Percentiles rank a stretch among this genome's conserved stretches.
phyloP scores from a whole-genome alignment of 2,329 filamentous ascomycete species.

The Fusarium sp. region DNA sequence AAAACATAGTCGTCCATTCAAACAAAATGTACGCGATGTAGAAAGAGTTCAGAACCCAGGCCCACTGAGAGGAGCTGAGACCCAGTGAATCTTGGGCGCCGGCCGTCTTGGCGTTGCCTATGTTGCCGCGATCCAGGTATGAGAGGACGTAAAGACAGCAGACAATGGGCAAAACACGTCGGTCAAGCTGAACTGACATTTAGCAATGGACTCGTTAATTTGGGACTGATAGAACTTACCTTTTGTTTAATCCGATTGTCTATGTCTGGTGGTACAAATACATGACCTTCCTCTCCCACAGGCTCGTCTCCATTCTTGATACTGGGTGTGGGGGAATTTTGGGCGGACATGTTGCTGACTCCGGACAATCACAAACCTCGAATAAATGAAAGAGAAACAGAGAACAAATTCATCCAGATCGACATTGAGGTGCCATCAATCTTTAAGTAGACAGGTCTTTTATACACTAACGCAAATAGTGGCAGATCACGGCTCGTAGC shows the following conservation, averaged over 20 bases:
- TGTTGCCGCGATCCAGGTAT: conserved; percentile 38
- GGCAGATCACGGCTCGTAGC: neutral
- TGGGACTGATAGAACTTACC: too few relatives aligned
- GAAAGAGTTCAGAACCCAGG: conserved; percentile 39
- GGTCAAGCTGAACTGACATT: conserved; percentile 8
- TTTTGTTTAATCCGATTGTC: neutral
- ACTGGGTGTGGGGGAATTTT: neutral
- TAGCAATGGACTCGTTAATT: too few relatives aligned
- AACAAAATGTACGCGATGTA: conserved; percentile 36
- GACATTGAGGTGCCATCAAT: neutral
- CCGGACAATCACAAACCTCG: fast-evolving
- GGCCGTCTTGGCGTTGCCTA: conserved; percentile 38
- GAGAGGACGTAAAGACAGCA: conserved; percentile 39
- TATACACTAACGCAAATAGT: neutral
- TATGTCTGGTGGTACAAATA: neutral
- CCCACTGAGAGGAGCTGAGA: conserved; percentile 22
- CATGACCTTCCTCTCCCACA: too few relatives aligned
- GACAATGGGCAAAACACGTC: conserved; percentile 26
- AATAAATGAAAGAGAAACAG: neutral
- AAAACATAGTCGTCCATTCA: conserved; percentile 38
- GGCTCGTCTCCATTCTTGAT: neutral
- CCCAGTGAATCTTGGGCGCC: conserved; percentile 27
- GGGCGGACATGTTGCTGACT: neutral
- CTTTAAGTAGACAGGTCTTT: neutral
- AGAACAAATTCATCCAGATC: neutral